These are phyloP conservation scores for Exophiala phaeomuriformis DNA, from an alignment of 2,329 filamentous ascomycete genomes.

Conservation along the genomic window DNA sequence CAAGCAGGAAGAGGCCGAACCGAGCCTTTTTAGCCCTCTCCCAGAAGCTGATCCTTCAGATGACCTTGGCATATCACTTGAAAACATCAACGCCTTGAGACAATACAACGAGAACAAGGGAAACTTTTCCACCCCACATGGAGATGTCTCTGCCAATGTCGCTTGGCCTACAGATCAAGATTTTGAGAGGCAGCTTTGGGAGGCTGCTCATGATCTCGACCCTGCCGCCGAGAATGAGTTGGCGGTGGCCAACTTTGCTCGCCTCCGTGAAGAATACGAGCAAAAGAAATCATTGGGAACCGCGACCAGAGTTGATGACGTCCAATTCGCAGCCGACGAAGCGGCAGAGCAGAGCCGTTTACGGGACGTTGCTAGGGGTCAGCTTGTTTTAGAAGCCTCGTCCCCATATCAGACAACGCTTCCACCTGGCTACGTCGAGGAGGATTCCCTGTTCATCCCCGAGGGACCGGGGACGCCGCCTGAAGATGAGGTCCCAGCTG, in stretches of 20 bases:
- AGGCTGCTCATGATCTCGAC: constrained; percentile 4
- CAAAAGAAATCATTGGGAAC: constrained; percentile 1
- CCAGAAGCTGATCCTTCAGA: not conserved
- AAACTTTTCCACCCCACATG: not conserved
- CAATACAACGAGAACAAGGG: constrained; percentile 12
- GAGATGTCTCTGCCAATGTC: not conserved
- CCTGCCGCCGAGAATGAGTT: not conserved
- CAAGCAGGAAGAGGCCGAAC: constrained; percentile 5
- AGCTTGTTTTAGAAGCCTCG: constrained; percentile 2
- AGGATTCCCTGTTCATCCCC: constrained; percentile 19
- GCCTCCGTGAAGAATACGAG: constrained; percentile 11
- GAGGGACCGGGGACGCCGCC: not conserved
- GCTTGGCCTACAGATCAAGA: not conserved
- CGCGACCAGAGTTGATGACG: constrained; percentile 12
- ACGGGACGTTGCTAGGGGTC: constrained; percentile 11
- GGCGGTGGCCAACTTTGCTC: constrained; percentile 7
- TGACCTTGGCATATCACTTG: not conserved
- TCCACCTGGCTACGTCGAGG: constrained; percentile 11
- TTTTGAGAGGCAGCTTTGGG: constrained; percentile 10
- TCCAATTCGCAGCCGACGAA: constrained; percentile 14
- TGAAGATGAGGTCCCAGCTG: not conserved
- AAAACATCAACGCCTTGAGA: constrained; percentile 4
- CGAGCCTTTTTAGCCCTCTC: not conserved
- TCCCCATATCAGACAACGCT: not conserved
- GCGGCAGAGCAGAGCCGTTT: constrained; percentile 14